These are phyloP conservation scores for Nectriaceae sp. DNA, from an alignment of 2,329 filamentous ascomycete species.

Conservation along the genomic window DNA sequence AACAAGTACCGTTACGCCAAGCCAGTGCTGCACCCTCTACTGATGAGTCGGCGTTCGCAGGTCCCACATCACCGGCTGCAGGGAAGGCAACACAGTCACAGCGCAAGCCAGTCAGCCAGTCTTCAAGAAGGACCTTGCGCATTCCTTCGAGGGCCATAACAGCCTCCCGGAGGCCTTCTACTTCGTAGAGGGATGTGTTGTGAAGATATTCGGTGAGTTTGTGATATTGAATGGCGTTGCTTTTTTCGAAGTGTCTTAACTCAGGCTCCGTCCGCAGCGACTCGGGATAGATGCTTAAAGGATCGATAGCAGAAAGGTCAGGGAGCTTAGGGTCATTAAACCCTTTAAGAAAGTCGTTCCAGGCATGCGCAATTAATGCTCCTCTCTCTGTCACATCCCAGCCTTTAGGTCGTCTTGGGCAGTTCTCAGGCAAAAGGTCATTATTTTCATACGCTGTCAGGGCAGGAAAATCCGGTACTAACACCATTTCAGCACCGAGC, in stretches of 20 bases:
- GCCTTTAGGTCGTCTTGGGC: slow-evolving; percentile 33
- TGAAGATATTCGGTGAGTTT: slow-evolving; percentile 1
- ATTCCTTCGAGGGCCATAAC: slow-evolving; percentile 48
- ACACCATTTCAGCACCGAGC: slow-evolving; percentile 35
- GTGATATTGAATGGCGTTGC: slow-evolving; percentile 12
- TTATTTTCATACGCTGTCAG: slow-evolving; percentile 49
- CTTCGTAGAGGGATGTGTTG: slow-evolving; percentile 38
- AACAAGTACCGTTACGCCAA: slow-evolving; percentile 48
- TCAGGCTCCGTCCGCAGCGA: slow-evolving; percentile 11
- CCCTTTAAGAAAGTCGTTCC: slow-evolving; percentile 16
- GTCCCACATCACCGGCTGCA: slow-evolving; percentile 49
- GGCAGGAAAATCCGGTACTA: slow-evolving; percentile 42
- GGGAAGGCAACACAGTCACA: slow-evolving; percentile 51
- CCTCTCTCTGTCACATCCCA: slow-evolving; percentile 34
- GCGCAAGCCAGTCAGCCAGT: slow-evolving; percentile 45
- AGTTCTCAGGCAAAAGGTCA: slow-evolving; percentile 36
- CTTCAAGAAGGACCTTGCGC: slow-evolving; percentile 50
- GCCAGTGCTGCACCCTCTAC: slow-evolving; percentile 13
- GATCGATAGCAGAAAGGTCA: slow-evolving; percentile 42
- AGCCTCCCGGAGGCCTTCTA: slow-evolving; percentile 43
- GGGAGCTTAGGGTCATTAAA: slow-evolving; percentile 3
- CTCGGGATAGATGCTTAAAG: slow-evolving; percentile 37
- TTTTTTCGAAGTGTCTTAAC: slow-evolving; percentile 1
- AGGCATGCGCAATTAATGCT: slow-evolving; percentile 16
- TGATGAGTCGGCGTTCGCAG: slow-evolving; percentile 45